Percentiles rank a stretch among this genome's conserved stretches.
phyloP scores from a whole-genome alignment of 2,329 filamentous ascomycete species.

The Rhexocercosporidium sp. region DNA sequence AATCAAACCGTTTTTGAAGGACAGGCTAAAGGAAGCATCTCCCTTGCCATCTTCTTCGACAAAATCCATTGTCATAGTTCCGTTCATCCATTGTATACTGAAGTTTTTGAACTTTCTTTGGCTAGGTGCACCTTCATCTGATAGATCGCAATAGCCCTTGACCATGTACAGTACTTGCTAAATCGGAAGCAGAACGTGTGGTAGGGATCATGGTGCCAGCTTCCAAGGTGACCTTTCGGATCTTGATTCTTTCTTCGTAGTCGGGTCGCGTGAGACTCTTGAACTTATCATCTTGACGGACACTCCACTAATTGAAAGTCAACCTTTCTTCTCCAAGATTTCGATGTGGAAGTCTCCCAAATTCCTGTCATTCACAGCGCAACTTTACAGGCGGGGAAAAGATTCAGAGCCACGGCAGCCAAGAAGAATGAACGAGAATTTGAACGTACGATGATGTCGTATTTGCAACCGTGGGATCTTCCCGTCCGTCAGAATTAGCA shows the following conservation, averaged over 20 bases:
- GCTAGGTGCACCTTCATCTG: not conserved
- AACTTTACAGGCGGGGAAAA: not conserved
- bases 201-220: not conserved
- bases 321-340: too few species aligned
- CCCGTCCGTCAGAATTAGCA: not conserved
- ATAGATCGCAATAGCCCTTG: not conserved
- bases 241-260: not conserved
- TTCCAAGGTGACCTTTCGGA: not conserved
- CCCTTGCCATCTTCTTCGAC: too few species aligned
- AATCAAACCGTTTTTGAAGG: not conserved
- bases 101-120: not conserved
- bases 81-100: not conserved
- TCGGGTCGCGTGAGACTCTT: not conserved
- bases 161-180: not conserved
- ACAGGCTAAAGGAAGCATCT: not conserved
- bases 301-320: not conserved
- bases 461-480: not conserved
- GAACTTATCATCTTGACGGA: not conserved
- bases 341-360: too few species aligned
- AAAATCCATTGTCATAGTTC: too few species aligned
- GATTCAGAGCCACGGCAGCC: not conserved
- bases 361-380: too few species aligned
- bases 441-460: not conserved
- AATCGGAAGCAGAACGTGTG: not conserved
- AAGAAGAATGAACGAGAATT: too few species aligned